Base-by-base conservation (phyloP, 2,329 filamentous ascomycete genomes). In the Alternaria rosae region DNA sequence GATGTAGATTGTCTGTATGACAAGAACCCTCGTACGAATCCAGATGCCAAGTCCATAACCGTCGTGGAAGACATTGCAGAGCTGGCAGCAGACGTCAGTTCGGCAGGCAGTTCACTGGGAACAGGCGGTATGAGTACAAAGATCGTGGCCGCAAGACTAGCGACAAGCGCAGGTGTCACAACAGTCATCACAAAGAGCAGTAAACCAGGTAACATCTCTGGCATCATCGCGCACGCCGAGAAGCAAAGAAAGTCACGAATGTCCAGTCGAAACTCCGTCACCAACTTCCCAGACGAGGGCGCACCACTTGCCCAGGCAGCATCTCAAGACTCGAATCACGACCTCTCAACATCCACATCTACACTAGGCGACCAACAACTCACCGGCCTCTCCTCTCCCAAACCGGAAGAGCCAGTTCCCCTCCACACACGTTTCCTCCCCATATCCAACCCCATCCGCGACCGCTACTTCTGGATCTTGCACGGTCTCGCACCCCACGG, bases 81-180 rank as follows among this genome's bases (percentile, higher is more conserved):
- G 5, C 84, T 99, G 20, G 88, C 91, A 61, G 95, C 92, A 3
- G 95, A 99, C 80, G 93, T 97, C 7, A 97, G 94, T 3, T 92
- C 91, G 28, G 92, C 93, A 21, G 95, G 95, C 5, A 97, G 93
- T 3, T 86, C 91, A 5, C 82, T 99, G 15, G 95, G 95, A 21
- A 99, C 95, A 2, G 95, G 95, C 20, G 95, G 95, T 45, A 99
- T 99, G 95, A 90, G 91, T 66, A 99, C 95, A 61, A 99, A 99
- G 82, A 97, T 99, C 70, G 90, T 96, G 25, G 95, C 95, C 55
- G 95, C 95, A 25, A 89, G 92, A 56, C 86, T 99, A 41, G 95
- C 94, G 32, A 97, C 94, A 7, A 95, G 94, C 35, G 95, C 93
- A 12, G 95, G 95, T 47, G 94, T 98, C 35, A 98, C 93, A 1